Evolutionary conservation across 1,284 basidiomycete genomes (phyloP), one percentile per base, ranked within the genome.

Genomic region (Cryptococcus hybrid): DNA sequence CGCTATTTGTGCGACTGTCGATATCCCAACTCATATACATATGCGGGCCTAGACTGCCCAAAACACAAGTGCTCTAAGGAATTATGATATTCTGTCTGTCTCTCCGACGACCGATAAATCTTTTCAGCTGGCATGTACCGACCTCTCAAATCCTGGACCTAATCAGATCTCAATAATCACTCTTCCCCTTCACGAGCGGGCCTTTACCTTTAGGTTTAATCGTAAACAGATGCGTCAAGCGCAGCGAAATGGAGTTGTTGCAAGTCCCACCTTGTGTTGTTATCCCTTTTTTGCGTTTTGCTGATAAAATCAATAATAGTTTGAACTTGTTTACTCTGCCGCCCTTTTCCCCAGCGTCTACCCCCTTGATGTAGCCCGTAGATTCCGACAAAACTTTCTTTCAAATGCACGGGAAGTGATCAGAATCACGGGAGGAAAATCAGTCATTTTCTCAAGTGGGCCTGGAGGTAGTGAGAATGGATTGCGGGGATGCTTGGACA

Each of bases 201-300:
- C 71, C 4, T 76, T 68, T 61, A 68, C 66, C 55, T 77, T 73
- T 67, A 63, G 67, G 39, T 60, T 71, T 55, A 78, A 74, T 51
- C 63, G 65, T 39, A 75, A 74, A 54, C 76, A 71, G 62, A 69
- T 78, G 58, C 65, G 69, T 13, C 71, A 72, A 53, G 76, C 76
- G 9, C 69, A 76, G 51, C 61, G 76, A 5, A 75, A 76, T 47
- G 77, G 77, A 13, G 76, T 75, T 1, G 74, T 78, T n/a, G 77
- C 77, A 50, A 60, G 73, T 73, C 39, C 12, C 15, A 8, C 5
- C 62, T 78, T 2, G 74, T 75, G 1, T 51, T 6, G 9, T 18
- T 18, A 37, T 13, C 30, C 39, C 44, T 18, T 47, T 44, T 24
- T 48, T 37, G 35, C 15, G 18, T 51, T n/a, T 39, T 42, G 42